Conservation (phyloP, 2,329 filamentous ascomycete species). For the Diplodia mutila region DNA sequence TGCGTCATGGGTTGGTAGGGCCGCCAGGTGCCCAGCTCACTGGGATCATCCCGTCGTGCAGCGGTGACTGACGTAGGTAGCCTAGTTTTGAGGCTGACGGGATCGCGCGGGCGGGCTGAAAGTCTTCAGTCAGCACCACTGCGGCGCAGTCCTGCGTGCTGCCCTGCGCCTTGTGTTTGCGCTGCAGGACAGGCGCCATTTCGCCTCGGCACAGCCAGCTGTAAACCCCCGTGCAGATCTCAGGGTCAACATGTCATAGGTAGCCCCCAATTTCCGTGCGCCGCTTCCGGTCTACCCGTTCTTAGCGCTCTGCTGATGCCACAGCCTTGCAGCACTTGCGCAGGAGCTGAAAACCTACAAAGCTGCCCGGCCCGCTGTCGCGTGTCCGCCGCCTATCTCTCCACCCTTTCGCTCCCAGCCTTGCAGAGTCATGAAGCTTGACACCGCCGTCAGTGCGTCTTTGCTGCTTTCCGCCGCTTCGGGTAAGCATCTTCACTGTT, state of each 20-base stretch:
- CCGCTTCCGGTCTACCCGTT: slow-evolving; percentile 18
- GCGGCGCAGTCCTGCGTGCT: not conserved
- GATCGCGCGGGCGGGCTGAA: not conserved
- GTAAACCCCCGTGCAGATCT: slow-evolving; percentile 5
- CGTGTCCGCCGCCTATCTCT: not conserved
- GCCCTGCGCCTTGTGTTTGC: not conserved
- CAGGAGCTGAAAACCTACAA: slow-evolving; percentile 16
- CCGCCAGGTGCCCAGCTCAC: not conserved
- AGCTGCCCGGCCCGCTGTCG: slow-evolving; percentile 11
- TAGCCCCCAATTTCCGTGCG: slow-evolving; percentile 15
- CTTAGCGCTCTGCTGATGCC: slow-evolving; percentile 2
- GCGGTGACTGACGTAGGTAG: slow-evolving; percentile 2
- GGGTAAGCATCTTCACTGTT: slow-evolving; percentile 1
- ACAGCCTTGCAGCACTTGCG: slow-evolving; percentile 10
- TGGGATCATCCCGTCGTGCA: slow-evolving; percentile 1
- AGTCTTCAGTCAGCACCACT: not conserved
- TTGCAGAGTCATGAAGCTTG: slow-evolving; percentile 21
- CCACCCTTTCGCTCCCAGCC: not conserved
- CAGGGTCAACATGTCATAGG: slow-evolving; percentile 13
- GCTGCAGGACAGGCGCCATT: not conserved
- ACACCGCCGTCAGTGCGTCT: slow-evolving; percentile 10
- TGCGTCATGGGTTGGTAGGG: slow-evolving; percentile 1
- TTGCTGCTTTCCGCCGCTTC: slow-evolving; percentile 21
- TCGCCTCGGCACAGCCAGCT: not conserved
- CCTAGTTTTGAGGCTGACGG: not conserved